These are phyloP conservation scores for Persicaria maculosa DNA, from an alignment of 148 eudicot genomes.

Conservation along the genomic window DNA sequence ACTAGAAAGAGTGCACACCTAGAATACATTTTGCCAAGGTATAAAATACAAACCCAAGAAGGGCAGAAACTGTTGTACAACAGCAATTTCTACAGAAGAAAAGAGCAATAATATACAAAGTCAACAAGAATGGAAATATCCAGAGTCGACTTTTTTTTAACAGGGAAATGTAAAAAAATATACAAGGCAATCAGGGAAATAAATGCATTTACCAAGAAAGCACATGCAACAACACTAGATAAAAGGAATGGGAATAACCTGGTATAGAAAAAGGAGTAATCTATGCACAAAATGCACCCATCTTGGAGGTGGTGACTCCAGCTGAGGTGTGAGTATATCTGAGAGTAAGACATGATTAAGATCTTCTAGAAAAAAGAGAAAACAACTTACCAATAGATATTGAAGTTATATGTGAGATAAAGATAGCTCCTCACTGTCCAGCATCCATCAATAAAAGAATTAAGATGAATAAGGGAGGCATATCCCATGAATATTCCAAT, in stretches of 20 bases:
- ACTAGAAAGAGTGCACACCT: background rate
- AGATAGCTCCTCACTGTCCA: background rate
- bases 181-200: background rate
- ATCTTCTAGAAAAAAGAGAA: no score
- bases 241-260: conserved; percentile 37
- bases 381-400: no score
- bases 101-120: background rate
- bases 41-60: no score
- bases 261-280: conserved; percentile 82
- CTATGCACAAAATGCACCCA: conserved; percentile 97
- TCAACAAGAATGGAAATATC: background rate
- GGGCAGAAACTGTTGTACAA: no score
- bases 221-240: background rate
- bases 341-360: background rate
- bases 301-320: conserved; percentile 94
- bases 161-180: background rate
- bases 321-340: conserved; percentile 93
- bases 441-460: background rate
- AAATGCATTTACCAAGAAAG: background rate
- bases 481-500: background rate
- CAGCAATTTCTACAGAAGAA: background rate
- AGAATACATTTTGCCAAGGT: background rate
- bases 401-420: background rate
- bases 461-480: background rate
- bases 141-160: background rate